Conservation (phyloP, 2,329 filamentous ascomycete genomes). For the Sporothrix phasma region DNA sequence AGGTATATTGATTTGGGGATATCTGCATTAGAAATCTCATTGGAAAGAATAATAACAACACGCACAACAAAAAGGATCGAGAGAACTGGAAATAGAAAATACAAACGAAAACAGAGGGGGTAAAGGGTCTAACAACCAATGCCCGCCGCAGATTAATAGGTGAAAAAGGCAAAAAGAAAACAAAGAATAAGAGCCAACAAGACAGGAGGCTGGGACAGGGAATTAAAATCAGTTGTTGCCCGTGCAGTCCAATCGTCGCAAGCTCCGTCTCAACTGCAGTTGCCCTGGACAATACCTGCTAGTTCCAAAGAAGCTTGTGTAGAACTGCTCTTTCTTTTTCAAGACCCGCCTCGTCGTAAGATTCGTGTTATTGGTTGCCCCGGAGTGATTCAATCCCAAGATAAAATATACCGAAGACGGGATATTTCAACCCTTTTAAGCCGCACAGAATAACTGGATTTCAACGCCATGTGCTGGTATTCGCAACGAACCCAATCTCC, state of each 20-base stretch:
- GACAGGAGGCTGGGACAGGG: background rate
- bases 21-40: conserved; percentile 56
- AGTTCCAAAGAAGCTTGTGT: background rate
- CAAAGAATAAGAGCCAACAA: background rate
- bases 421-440: conserved; percentile 28
- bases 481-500: conserved; percentile 11
- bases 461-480: conserved; percentile 36
- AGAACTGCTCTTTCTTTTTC: conserved; percentile 3
- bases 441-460: conserved; percentile 21
- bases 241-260: background rate
- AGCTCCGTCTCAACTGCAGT: background rate
- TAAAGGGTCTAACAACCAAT: conserved; percentile 3
- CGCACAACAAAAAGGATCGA: conserved; percentile 12
- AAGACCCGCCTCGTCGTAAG: conserved; percentile 10
- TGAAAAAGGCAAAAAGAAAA: conserved; percentile 8
- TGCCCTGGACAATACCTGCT: background rate
- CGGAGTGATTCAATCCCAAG: background rate
- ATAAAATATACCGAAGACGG: conserved; percentile 30
- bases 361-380: conserved; percentile 1
- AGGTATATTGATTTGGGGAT: conserved; percentile 28
- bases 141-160: conserved; percentile 5
- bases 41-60: conserved; percentile 29
- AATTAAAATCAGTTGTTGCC: background rate
- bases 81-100: conserved; percentile 12
- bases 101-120: background rate